phyloP scores from a whole-genome alignment of 2,329 filamentous ascomycete genomes.

The Berkeleyomyces rouxiae region DNA sequence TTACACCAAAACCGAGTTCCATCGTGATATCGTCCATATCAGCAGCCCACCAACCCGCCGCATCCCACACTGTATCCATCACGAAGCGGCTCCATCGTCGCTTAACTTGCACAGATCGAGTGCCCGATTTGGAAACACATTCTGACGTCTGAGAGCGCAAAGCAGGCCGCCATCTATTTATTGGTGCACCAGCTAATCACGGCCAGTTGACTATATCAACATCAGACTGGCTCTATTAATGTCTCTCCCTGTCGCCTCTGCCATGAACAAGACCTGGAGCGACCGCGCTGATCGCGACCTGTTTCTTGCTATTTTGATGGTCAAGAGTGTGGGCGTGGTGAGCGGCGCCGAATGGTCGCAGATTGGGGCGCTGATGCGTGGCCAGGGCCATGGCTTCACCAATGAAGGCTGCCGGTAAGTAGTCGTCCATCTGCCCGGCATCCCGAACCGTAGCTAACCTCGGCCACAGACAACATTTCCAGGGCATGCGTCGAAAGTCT shows the following conservation, averaged over 20 bases:
- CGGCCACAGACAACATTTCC: conserved; percentile 39
- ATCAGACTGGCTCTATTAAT: background rate
- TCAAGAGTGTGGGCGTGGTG: conserved; percentile 47
- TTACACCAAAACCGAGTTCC: conserved; percentile 4
- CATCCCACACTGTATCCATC: background rate
- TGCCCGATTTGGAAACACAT: background rate
- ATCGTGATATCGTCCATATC: conserved; percentile 10
- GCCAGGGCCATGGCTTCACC: conserved; percentile 43
- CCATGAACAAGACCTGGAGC: conserved; percentile 41
- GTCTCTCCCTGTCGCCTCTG: background rate
- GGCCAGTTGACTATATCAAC: background rate
- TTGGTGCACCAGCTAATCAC: background rate
- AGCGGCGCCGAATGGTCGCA: conserved; percentile 45
- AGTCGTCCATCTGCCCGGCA: background rate
- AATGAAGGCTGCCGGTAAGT: conserved; percentile 49
- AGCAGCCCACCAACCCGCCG: background rate
- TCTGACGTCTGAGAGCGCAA: background rate
- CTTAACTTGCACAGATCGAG: background rate
- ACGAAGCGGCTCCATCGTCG: background rate
- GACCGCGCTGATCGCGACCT: conserved; percentile 45
- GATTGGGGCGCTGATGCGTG: conserved; percentile 44
- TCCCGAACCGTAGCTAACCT: background rate
- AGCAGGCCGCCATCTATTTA: no score
- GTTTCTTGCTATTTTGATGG: conserved; percentile 44
- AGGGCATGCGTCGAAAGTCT: conserved; percentile 32